Evolutionary conservation across 148 eudicot species (phyloP).

Genomic region (Nyssa sinensis): DNA sequence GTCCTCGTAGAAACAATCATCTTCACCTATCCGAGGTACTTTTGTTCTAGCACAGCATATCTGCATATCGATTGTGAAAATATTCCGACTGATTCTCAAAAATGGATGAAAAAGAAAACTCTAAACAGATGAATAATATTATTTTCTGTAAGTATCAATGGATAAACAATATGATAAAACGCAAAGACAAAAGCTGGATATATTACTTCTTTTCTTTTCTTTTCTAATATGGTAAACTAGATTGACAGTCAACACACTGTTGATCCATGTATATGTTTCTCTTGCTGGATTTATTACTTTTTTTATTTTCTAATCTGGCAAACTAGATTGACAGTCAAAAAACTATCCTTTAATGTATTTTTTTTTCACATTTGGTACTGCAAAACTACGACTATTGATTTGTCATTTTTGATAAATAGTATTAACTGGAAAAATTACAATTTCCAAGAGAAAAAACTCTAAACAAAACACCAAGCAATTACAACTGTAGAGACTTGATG

Average conservation of each 20-base stretch:
- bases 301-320: too few relatives aligned
- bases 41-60: slow-evolving; percentile 32
- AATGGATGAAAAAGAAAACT: neutral
- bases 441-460: neutral
- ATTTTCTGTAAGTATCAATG: too few relatives aligned
- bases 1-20: slow-evolving; percentile 41
- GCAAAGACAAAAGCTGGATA: neutral
- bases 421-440: too few relatives aligned
- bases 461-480: neutral
- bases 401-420: too few relatives aligned
- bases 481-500: neutral
- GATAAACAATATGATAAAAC: too few relatives aligned
- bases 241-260: neutral
- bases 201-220: too few relatives aligned
- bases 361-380: neutral
- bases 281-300: too few relatives aligned
- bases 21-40: slow-evolving; percentile 38
- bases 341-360: too few relatives aligned
- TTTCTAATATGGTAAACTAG: neutral
- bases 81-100: neutral
- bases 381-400: neutral
- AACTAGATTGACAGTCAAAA: too few relatives aligned
- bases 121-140: too few relatives aligned
- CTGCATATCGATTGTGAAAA: slow-evolving; percentile 38
- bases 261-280: too few relatives aligned